These are phyloP conservation scores for Gentiana dahurica DNA, from an alignment of 257 asterid genomes.

Conservation along the genomic window DNA sequence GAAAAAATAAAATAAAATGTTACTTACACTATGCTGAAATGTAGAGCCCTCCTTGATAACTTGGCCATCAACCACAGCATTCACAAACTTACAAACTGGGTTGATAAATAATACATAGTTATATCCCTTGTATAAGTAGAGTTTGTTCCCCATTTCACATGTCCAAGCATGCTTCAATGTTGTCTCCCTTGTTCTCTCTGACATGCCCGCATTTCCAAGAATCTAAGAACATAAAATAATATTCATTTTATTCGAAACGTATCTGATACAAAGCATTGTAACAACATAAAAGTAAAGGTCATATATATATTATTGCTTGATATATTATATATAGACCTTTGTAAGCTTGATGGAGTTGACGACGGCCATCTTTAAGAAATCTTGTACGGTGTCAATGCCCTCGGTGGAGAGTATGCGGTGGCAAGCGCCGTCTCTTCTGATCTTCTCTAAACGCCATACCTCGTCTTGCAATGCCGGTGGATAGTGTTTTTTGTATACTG, in stretches of 20 bases:
- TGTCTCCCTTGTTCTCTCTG: conserved; percentile 59
- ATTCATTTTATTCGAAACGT: too few species aligned
- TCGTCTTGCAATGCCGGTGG: conserved; percentile 57
- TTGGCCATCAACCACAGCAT: conserved; percentile 29
- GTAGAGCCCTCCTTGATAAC: conserved; percentile 14
- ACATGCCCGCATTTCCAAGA: conserved; percentile 52
- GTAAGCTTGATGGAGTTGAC: conserved; percentile 34
- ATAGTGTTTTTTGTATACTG: conserved; percentile 73
- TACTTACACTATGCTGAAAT: conserved; percentile 19
- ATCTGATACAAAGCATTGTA: too few species aligned
- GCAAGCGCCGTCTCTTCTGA: conserved; percentile 59
- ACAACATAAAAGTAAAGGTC: too few species aligned
- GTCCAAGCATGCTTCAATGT: conserved; percentile 49
- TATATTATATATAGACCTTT: conserved; percentile 13
- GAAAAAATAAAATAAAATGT: background rate
- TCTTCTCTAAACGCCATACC: conserved; percentile 72
- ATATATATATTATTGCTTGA: background rate
- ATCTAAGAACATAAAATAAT: conserved; percentile 16
- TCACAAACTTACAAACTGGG: conserved; percentile 45
- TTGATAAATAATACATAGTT: conserved; percentile 22
- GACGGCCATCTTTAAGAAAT: conserved; percentile 41
- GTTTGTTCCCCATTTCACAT: conserved; percentile 51
- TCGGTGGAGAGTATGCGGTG: conserved; percentile 34
- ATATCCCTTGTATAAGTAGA: conserved; percentile 23
- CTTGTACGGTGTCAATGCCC: conserved; percentile 50